A percentile compares a stretch with the other conserved stretches of the same genome.
Evolutionary conservation across 2,329 filamentous ascomycete genomes (phyloP).

Genomic region (Arthrobotrys entomopaga): DNA sequence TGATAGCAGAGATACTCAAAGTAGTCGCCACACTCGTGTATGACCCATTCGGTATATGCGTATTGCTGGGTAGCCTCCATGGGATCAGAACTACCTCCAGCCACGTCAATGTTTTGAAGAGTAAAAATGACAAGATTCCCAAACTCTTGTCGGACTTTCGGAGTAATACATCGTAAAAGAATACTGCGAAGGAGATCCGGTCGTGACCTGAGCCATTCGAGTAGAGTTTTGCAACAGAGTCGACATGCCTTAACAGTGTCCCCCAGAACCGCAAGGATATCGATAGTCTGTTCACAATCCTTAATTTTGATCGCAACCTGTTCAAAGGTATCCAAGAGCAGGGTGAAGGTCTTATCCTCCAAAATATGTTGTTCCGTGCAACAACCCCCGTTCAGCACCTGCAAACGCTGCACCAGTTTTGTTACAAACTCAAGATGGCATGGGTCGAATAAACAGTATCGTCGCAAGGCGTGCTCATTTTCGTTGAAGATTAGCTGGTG

Average conservation of each 20-base stretch:
- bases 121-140: slow-evolving; percentile 56
- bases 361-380: slow-evolving; percentile 66
- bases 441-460: slow-evolving; percentile 82
- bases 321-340: slow-evolving; percentile 72
- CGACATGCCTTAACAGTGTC: slow-evolving; percentile 64
- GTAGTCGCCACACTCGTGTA: slow-evolving; percentile 56
- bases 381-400: slow-evolving; percentile 63
- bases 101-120: slow-evolving; percentile 56
- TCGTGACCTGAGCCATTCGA: slow-evolving; percentile 56
- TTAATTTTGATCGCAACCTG: slow-evolving; percentile 78
- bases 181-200: slow-evolving; percentile 55
- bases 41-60: slow-evolving; percentile 52
- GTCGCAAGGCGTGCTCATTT: slow-evolving; percentile 77
- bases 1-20: slow-evolving; percentile 64
- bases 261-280: slow-evolving; percentile 67
- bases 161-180: slow-evolving; percentile 57
- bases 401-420: slow-evolving; percentile 70
- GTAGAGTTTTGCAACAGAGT: slow-evolving; percentile 56
- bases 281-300: slow-evolving; percentile 72
- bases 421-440: slow-evolving; percentile 75
- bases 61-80: slow-evolving; percentile 52
- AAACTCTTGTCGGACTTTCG: slow-evolving; percentile 57
- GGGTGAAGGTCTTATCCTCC: slow-evolving; percentile 64
- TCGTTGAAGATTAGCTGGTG: slow-evolving; percentile 73
- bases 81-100: slow-evolving; percentile 25